Conservation (phyloP, 176 grass and related monocot genomes). For the Puccinellia tenuiflora region DNA sequence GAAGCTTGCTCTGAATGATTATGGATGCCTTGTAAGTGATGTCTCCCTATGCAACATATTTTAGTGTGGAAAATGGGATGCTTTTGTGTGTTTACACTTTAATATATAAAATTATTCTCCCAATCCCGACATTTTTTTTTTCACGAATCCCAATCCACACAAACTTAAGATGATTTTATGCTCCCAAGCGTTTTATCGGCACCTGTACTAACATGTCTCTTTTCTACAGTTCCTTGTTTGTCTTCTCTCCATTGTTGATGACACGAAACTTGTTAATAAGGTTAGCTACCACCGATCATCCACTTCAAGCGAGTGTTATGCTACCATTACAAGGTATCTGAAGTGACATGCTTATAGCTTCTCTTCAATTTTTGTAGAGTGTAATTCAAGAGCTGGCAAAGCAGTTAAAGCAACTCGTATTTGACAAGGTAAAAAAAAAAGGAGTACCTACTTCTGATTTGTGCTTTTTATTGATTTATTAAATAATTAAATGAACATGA, state of each 20-base stretch:
- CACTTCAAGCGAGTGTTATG: neutral
- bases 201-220: conserved; percentile 30
- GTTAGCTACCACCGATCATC: conserved; percentile 5
- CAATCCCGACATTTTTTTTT: too few relatives aligned
- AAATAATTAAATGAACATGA: neutral
- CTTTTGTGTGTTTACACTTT: too few relatives aligned
- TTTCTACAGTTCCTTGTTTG: conserved; percentile 61
- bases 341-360: neutral
- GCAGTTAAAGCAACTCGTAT: conserved; percentile 58
- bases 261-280: conserved; percentile 90
- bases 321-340: neutral
- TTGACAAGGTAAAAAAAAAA: conserved; percentile 65
- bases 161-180: neutral
- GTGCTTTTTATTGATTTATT: neutral
- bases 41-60: neutral
- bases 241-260: conserved; percentile 85
- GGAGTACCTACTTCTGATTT: neutral
- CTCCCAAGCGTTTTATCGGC: neutral
- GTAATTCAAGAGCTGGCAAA: conserved; percentile 65
- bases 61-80: too few relatives aligned
- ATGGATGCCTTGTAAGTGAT: conserved; percentile 88
- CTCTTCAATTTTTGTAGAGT: conserved; percentile 45
- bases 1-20: conserved; percentile 79
- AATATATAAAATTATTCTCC: too few relatives aligned
- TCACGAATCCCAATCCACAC: neutral